Base-by-base conservation (phyloP, 2,329 filamentous ascomycete species). In the Aspergillus spinulosporus region DNA sequence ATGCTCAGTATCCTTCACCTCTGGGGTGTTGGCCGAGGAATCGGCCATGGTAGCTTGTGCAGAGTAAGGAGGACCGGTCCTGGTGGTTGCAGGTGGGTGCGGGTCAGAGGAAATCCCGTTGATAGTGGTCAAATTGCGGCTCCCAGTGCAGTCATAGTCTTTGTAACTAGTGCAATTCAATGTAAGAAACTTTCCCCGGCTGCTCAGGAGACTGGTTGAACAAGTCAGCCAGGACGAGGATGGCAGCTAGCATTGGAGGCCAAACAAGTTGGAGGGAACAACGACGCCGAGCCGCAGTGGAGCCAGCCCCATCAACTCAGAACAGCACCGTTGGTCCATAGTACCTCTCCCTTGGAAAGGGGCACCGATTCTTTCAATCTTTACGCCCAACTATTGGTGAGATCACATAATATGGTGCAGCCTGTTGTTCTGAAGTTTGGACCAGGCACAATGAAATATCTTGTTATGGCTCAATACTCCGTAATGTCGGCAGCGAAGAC, bases 261-360 rank as follows among this genome's bases (percentile, higher is more conserved):
- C 29, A 52, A 61, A 64, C 62, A 59, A 61, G 64, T 15, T 47
- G 32, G 43, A 56, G 53, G 40, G 34, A 37, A 32, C 42, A 26
- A 42, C 34, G 15, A 51, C 32, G 61, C 56, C 52, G 56, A 64
- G 59, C 62, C 56, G 62, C 57, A 61, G 69, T 72, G 68, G 69
- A 69, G 66, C 59, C 62, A 58, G 59, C 62, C 62, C 63, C 62
- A 59, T 64, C 58, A 40, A 9, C 15, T 32, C 48, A 28, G 15
- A 29, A 60, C 42, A 48, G 56, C 47, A 5, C 34, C 36, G 31
- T 36, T 58, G 44, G 42, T 46, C 46, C 47, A 32, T 47, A 48
- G 47, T 37, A 4, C 26, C 4, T 34, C 40, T 4, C 26, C 50
- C 40, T 47, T 6, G 42, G 31, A 54, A 57, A 56, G 53, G 58